Conservation (phyloP, 108 stramenopile species). For the Pseudonitzschia delicatissima region DNA sequence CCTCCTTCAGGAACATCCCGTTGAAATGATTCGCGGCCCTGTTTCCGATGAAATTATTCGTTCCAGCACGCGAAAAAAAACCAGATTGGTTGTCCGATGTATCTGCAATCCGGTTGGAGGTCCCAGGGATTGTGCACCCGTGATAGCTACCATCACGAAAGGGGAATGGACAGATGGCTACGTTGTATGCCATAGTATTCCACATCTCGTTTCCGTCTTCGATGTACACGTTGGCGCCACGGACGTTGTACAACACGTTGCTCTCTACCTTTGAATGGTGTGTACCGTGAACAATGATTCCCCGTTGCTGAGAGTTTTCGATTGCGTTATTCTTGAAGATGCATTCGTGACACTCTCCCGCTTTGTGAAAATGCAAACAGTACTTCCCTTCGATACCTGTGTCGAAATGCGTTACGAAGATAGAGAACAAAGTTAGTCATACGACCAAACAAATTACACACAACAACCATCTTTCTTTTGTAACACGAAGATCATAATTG, state of each 20-base stretch:
- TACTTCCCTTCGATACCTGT: constrained; percentile 12
- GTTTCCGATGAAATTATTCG: constrained; percentile 51
- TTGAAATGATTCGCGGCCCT: constrained; percentile 56
- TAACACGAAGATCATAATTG: too few relatives aligned
- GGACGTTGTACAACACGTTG: constrained; percentile 60
- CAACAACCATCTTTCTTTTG: too few relatives aligned
- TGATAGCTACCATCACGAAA: constrained; percentile 33
- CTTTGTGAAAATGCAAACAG: constrained; percentile 47
- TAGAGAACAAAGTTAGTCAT: neutral
- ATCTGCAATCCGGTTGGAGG: constrained; percentile 42
- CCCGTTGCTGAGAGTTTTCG: constrained; percentile 54
- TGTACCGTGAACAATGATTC: constrained; percentile 58
- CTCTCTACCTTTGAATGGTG: constrained; percentile 40
- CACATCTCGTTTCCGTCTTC: constrained; percentile 74
- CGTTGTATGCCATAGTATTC: constrained; percentile 55
- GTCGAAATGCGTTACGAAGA: too few relatives aligned
- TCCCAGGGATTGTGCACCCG: constrained; percentile 64
- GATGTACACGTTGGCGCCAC: constrained; percentile 57
- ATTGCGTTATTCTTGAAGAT: constrained; percentile 52
- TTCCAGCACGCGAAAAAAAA: constrained; percentile 34
- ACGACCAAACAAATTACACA: too few relatives aligned
- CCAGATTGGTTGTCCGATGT: constrained; percentile 51
- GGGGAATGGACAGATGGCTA: constrained; percentile 53
- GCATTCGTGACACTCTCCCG: constrained; percentile 45
- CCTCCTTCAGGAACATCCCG: constrained; percentile 49